Evolutionary conservation across 2,329 filamentous ascomycete genomes (phyloP).

Genomic region (Neonectria punicea): DNA sequence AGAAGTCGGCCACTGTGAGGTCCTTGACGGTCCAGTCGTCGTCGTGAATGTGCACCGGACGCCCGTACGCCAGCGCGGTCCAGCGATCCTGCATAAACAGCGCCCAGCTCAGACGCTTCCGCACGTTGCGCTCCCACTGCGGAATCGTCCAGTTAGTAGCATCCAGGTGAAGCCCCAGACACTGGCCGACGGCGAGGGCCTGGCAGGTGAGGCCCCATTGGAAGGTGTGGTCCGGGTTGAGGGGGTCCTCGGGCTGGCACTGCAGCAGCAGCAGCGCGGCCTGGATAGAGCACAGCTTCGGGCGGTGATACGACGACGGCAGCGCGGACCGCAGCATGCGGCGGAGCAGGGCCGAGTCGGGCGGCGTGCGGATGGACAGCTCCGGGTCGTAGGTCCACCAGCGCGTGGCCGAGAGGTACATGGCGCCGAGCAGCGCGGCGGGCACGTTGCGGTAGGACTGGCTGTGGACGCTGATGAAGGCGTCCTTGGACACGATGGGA

Average conservation of each 20-base stretch:
- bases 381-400: conserved; percentile 62
- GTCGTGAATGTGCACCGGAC: conserved; percentile 45
- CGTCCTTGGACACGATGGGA: conserved; percentile 63
- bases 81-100: conserved; percentile 71
- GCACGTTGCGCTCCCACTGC: conserved; percentile 65
- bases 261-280: conserved; percentile 44
- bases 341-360: conserved; percentile 40
- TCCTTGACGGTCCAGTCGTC: conserved; percentile 45
- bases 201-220: conserved; percentile 55
- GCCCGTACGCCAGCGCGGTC: conserved; percentile 48
- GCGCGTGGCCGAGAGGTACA: conserved; percentile 64
- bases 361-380: conserved; percentile 42
- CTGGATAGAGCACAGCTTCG: conserved; percentile 45
- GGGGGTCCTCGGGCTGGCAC: conserved; percentile 46
- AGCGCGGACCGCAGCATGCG: conserved; percentile 39
- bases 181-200: conserved; percentile 60
- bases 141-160: conserved; percentile 67
- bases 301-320: conserved; percentile 44
- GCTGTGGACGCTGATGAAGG: conserved; percentile 63
- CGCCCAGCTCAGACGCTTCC: conserved; percentile 68
- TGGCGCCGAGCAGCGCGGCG: conserved; percentile 62
- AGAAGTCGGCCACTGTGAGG: conserved; percentile 46
- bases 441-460: conserved; percentile 63
- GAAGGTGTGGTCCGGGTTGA: conserved; percentile 49
- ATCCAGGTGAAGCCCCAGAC: conserved; percentile 65